Evolutionary conservation across 148 eudicot genomes (phyloP).

Genomic region (Suaeda aralocaspica): DNA sequence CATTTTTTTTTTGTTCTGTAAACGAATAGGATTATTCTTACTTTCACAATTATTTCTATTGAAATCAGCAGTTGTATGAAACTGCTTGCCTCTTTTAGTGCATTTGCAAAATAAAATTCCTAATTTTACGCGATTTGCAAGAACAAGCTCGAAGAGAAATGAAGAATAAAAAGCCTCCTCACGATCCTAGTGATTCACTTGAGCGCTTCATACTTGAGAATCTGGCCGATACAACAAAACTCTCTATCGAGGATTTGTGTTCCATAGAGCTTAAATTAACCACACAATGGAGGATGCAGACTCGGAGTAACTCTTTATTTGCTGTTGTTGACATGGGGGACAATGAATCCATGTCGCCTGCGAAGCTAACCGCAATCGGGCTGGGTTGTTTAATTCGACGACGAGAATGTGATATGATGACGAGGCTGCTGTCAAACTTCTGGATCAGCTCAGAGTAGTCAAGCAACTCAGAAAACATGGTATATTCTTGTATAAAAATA

Average conservation of each 20-base stretch:
- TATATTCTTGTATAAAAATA: slow-evolving; percentile 68
- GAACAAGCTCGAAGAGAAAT: slow-evolving; percentile 92
- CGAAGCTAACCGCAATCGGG: slow-evolving; percentile 78
- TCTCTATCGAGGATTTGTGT: slow-evolving; percentile 77
- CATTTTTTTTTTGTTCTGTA: neutral
- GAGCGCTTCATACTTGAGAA: slow-evolving; percentile 79
- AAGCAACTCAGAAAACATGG: slow-evolving; percentile 79
- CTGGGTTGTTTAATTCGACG: slow-evolving; percentile 83
- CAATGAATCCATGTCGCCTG: slow-evolving; percentile 71
- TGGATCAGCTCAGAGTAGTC: slow-evolving; percentile 76
- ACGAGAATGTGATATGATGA: slow-evolving; percentile 87
- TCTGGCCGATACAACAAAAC: slow-evolving; percentile 69
- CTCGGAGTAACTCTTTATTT: slow-evolving; percentile 67
- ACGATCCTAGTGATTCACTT: slow-evolving; percentile 75
- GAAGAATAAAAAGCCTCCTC: slow-evolving; percentile 88
- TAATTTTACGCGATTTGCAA: slow-evolving; percentile 49
- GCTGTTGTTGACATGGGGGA: slow-evolving; percentile 77
- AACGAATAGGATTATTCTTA: neutral
- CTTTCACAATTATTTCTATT: neutral
- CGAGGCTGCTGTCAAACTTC: slow-evolving; percentile 79
- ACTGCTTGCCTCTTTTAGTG: too few species aligned
- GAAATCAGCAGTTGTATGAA: neutral
- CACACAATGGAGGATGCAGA: slow-evolving; percentile 69
- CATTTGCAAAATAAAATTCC: neutral
- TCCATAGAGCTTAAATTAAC: slow-evolving; percentile 77